Base-by-base conservation (phyloP, 2,329 filamentous ascomycete species). In the Verticillium nubilum region DNA sequence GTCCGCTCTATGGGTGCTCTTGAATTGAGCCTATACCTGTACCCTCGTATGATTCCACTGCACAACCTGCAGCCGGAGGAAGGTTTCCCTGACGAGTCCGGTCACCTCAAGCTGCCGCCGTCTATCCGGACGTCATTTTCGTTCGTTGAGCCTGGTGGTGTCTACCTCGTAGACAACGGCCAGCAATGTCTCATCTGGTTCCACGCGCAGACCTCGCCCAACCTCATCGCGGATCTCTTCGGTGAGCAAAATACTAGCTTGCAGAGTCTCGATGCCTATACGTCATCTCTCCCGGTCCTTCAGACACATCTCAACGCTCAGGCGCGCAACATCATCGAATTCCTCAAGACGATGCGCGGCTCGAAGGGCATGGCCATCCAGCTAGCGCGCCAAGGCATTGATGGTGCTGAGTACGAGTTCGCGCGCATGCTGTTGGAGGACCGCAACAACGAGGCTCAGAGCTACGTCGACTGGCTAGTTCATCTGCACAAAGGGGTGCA, bases 401-500 rank as follows among this genome's bases (percentile, higher is more conserved):
- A 99, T 69, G 95, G 95, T 1, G 91, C 93, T 3, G 95, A 99
- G 74, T 98, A 92, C 69, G 95, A 99, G 74, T 99, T 98, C 78
- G 95, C 95, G 7, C 82, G 93, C 58, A 80, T 96, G 75, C 75
- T 99, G 65, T 87, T 97, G 31, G 95, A 99, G 76, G 95, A 99
- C 71, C 85, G 95, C 65, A 98, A 98, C 73, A 97, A 97, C 66
- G 95, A 99, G 77, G 95, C 95, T 35, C 93, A 96, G 76, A 96
- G 91, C 71, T 99, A 98, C 74, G 95, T 98, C 33, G 95, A 99
- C 76, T 99, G 95, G 95, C 80, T 99, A 69, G 95, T 99, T 60
- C 91, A 97, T 74, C 83, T 98, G 63, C 95, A 99, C 76, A 89
- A 94, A 67, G 88, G 90, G 66, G 95, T 99, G 64, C 93, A 97